Percentiles rank a stretch among this genome's conserved stretches.
Evolutionary conservation across 805 yeast genomes (phyloP).

Genomic region (Isabelozyma gotoi): DNA sequence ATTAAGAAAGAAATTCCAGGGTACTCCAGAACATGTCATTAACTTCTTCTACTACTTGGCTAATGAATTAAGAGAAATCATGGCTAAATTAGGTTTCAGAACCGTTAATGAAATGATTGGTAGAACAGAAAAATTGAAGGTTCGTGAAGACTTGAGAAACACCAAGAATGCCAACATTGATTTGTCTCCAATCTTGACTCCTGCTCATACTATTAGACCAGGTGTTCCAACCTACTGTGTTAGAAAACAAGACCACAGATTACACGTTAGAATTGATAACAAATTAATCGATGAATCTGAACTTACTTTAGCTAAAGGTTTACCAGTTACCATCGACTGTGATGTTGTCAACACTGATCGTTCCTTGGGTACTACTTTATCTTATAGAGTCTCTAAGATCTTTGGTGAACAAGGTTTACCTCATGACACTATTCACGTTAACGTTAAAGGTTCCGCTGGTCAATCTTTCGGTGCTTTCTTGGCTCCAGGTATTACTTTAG

Average conservation of each 20-base stretch:
- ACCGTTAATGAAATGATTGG: slow-evolving; percentile 98
- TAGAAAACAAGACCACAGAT: slow-evolving; percentile 89
- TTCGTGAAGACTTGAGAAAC: slow-evolving; percentile 80
- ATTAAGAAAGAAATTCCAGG: slow-evolving; percentile 85
- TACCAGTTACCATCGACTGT: slow-evolving; percentile 92
- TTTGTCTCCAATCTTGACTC: slow-evolving; percentile 89
- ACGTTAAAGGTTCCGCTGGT: slow-evolving; percentile 91
- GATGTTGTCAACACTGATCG: slow-evolving; percentile 95
- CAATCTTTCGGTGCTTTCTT: slow-evolving; percentile 98
- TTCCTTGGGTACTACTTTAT: slow-evolving; percentile 90
- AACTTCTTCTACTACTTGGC: slow-evolving; percentile 95
- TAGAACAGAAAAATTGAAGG: slow-evolving; percentile 84
- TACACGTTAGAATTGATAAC: slow-evolving; percentile 92
- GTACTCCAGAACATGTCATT: slow-evolving; percentile 98
- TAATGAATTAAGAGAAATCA: slow-evolving; percentile 84
- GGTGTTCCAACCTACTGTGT: slow-evolving; percentile 94
- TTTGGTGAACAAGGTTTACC: slow-evolving; percentile 95
- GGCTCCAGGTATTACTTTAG: slow-evolving; percentile 93
- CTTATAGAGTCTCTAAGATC: slow-evolving; percentile 88
- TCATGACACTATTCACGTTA: slow-evolving; percentile 92
- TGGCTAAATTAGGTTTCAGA: slow-evolving; percentile 95
- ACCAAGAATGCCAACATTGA: slow-evolving; percentile 91
- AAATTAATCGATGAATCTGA: slow-evolving; percentile 96
- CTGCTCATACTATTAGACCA: slow-evolving; percentile 94
- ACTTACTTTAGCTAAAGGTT: slow-evolving; percentile 91